These are phyloP conservation scores for Crithidia fasciculata DNA, from an alignment of 208 protist genomes.

Conservation along the genomic window DNA sequence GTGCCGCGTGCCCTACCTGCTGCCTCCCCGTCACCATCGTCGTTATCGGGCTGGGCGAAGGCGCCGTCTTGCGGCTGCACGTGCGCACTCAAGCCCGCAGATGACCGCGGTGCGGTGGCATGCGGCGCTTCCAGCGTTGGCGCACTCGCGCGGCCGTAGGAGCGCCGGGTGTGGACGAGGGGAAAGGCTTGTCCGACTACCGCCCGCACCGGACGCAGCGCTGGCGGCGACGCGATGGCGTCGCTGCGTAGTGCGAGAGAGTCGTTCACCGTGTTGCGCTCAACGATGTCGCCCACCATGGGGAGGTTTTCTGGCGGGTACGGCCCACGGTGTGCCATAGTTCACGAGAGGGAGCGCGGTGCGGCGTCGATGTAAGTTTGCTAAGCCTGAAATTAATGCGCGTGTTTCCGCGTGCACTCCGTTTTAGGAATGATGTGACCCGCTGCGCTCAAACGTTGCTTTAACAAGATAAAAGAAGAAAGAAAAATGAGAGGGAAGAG, in stretches of 20 bases:
- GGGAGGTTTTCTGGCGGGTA: conserved; percentile 1
- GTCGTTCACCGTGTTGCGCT: conserved; percentile 21
- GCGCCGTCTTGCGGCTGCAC: conserved; percentile 39
- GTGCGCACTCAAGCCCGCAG: conserved; percentile 45
- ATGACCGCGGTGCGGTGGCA: neutral
- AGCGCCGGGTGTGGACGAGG: conserved; percentile 11
- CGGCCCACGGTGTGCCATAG: neutral
- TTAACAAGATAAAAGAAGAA: too few species aligned
- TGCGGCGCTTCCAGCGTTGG: neutral
- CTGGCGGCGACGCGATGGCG: neutral
- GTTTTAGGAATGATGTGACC: too few species aligned
- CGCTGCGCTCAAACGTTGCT: too few species aligned
- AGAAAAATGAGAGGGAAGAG: too few species aligned
- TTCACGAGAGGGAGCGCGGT: neutral
- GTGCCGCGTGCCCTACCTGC: neutral
- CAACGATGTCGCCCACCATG: conserved; percentile 46
- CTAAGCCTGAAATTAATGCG: too few species aligned
- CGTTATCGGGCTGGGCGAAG: neutral
- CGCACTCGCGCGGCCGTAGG: conserved; percentile 29
- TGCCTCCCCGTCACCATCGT: neutral
- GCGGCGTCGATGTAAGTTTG: too few species aligned
- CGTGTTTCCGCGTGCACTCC: too few species aligned
- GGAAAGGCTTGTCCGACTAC: conserved; percentile 49
- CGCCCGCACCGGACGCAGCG: conserved; percentile 51
- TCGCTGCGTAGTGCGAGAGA: neutral